Conservation (phyloP, 1,284 basidiomycete species). For the Golubevia sp. region DNA sequence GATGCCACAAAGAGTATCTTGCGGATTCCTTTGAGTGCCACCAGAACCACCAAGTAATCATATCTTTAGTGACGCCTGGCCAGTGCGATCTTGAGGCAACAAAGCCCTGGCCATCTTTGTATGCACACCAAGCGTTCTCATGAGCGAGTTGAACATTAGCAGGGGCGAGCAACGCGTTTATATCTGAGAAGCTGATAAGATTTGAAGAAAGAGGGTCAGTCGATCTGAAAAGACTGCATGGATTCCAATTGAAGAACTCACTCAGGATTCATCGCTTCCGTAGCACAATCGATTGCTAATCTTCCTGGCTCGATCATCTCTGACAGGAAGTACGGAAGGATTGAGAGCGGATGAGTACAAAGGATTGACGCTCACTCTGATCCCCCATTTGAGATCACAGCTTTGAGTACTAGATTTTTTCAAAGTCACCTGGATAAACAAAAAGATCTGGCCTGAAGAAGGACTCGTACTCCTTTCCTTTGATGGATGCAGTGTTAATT, state of each 20-base stretch:
- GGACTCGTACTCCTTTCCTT: constrained; percentile 4
- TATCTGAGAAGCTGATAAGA: constrained; percentile 6
- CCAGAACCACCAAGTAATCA: constrained; percentile 15
- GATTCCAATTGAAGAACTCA: too few species aligned
- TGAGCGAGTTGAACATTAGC: neutral
- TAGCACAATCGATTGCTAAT: constrained; percentile 9
- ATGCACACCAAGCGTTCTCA: constrained; percentile 15
- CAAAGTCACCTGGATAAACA: constrained; percentile 8
- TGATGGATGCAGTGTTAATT: constrained; percentile 1
- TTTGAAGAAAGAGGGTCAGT: too few species aligned
- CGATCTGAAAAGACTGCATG: too few species aligned
- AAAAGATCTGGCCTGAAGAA: constrained; percentile 8
- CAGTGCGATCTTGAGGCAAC: constrained; percentile 7
- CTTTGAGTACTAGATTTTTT: too few species aligned
- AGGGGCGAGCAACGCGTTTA: constrained; percentile 6
- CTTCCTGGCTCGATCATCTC: constrained; percentile 12
- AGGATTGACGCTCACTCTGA: too few species aligned
- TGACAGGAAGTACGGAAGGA: too few species aligned
- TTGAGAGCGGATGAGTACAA: too few species aligned
- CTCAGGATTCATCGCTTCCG: constrained; percentile 8
- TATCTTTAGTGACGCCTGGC: constrained; percentile 7
- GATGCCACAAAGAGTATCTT: constrained; percentile 13
- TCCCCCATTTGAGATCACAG: too few species aligned
- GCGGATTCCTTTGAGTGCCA: constrained; percentile 9
- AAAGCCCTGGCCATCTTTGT: constrained; percentile 6